Evolutionary conservation across 2,329 filamentous ascomycete genomes (phyloP).

Genomic region (Aureobasidium melanogenum): DNA sequence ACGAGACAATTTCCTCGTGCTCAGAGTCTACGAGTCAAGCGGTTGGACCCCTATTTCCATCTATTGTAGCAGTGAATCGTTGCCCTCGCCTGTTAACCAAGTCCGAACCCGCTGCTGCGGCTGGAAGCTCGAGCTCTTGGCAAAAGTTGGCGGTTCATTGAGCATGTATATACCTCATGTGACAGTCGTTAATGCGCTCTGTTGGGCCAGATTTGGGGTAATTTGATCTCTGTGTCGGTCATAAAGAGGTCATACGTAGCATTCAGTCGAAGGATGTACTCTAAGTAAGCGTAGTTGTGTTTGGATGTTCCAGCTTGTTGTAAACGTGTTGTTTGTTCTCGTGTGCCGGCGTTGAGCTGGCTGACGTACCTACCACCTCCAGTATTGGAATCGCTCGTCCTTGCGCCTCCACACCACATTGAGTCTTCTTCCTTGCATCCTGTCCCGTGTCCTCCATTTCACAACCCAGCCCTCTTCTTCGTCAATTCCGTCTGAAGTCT

Average conservation of each 20-base stretch:
- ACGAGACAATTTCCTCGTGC: neutral
- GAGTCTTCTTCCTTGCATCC: slow-evolving; percentile 8
- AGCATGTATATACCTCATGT: slow-evolving; percentile 6
- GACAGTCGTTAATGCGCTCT: neutral
- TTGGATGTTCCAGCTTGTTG: neutral
- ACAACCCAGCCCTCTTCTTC: neutral
- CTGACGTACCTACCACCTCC: neutral
- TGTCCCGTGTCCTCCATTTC: neutral
- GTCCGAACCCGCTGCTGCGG: neutral
- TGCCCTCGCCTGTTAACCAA: neutral
- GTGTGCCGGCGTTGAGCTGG: slow-evolving; percentile 1
- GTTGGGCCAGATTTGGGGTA: neutral
- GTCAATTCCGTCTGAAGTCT: neutral
- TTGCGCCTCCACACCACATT: slow-evolving; percentile 6
- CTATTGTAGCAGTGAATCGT: neutral
- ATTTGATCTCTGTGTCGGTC: neutral
- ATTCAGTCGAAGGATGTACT: neutral
- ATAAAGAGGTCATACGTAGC: neutral
- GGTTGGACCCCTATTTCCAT: neutral
- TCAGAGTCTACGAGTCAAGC: neutral
- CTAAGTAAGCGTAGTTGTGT: neutral
- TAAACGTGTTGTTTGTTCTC: slow-evolving; percentile 9
- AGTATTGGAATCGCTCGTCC: neutral
- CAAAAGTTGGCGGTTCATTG: slow-evolving; percentile 3
- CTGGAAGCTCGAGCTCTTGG: neutral